Evolutionary conservation across 1,139 yeast genomes (phyloP), one percentile per base, ranked within the genome.

Genomic region (Yamadazyma mexicana): DNA sequence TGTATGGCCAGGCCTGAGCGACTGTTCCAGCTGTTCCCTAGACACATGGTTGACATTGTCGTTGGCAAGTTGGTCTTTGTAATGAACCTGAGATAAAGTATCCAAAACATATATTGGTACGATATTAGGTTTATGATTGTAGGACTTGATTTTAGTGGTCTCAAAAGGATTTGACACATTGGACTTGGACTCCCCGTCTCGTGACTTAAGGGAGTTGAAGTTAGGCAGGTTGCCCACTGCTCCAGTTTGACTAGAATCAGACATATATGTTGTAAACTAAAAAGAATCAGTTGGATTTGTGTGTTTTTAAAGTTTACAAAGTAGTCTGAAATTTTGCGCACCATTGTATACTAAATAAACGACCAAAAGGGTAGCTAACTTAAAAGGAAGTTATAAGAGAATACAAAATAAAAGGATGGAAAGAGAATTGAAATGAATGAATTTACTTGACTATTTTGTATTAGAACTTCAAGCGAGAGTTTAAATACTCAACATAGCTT

Each of bases 101-200:
- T 79, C 83, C 29, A 81, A 57, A 0, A 79, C 86, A 55, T 76
- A 81, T 0, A 81, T 78, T 0, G 87, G 87, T 4, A 69, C 62
- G 33, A 65, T 60, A 39, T 65, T 67, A 16, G 76, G 64, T 38
- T 55, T 55, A 42, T 69, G 74, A 39, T 60, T 58, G 51, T 73
- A 73, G 10, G 65, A 50, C 30, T 55, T 58, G 20, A 66, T 51
- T 25, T 54, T 54, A 8, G 69, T 40, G 31, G 61, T 45, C 20
- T 52, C 60, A 45, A 65, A 61, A 8, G 68, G 63, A 37, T 62
- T 48, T 11, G 43, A 17, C 2, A 39, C 32, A 9, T 30, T 34
- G 48, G 47, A 26, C 40, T 39, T 35, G 34, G 33, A 11, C 12
- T 35, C 30, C 27, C 17, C 11, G 23, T 35, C 30, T 28, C 17